Base-by-base conservation (phyloP, 495 filamentous ascomycete species). In the Aspergillus egyptiacus region DNA sequence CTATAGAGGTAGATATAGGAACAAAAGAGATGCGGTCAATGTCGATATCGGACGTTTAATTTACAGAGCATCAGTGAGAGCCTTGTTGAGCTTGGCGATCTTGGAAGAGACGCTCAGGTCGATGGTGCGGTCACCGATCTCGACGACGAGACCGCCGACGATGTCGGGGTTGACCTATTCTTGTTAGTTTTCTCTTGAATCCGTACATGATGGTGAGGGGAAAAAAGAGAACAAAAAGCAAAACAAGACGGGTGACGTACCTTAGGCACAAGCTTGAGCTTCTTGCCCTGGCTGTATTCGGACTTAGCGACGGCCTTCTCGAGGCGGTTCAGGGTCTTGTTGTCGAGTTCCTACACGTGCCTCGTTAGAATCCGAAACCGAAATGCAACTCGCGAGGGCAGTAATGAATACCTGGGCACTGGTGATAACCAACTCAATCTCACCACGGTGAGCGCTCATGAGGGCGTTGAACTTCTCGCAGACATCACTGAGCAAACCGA, bases 31-130 rank as follows among this genome's bases (percentile, higher is more conserved):
- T 4, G 9, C 20, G 20, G 13, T 1, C 15, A 13, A 10, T 20
- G 35, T 20, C 17, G 18, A 20, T 37, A 28, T 28, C n/a, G n/a
- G 25, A 5, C 10, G 34, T 4, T 46, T 54, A 57, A 72, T 89
- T 90, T 90, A 98, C 84, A 97, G 73, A 66, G 86, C 79, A 75
- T 98, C 94, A 53, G 79, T 89, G 61, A 98, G 84, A 65, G 95
- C 84, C 84, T 98, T 98, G 86, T 97, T 98, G 83, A 97, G 85
- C 80, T 89, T 94, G 68, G 86, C 77, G 72, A 98, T 86, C 82
- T 89, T 93, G 64, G 87, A 75, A 11, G 93, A 93, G 58, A 98
- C 89, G 74, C 85, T 91, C 51, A 96, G 85, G 72, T 98, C 93
- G 64, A 98, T 93, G 64, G 93, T 97, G 61, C 94, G 86, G 78